These are phyloP conservation scores for Yueomyces sp. DNA, from an alignment of 805 yeast genomes.

Conservation along the genomic window DNA sequence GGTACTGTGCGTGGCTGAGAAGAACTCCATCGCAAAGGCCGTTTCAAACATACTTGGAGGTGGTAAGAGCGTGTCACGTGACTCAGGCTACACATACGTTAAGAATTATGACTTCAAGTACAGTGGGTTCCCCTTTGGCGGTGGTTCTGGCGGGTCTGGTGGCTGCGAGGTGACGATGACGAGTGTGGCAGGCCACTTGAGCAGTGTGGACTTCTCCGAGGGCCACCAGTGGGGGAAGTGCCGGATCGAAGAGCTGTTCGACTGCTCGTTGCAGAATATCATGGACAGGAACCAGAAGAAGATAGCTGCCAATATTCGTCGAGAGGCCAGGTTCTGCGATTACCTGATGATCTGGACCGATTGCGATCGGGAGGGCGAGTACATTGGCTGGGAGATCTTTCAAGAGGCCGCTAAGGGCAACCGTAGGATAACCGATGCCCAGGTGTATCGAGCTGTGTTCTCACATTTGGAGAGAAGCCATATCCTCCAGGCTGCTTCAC, in stretches of 20 bases:
- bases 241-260: slow-evolving; percentile 51
- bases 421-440: slow-evolving; percentile 29
- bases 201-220: slow-evolving; percentile 44
- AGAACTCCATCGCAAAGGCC: slow-evolving; percentile 85
- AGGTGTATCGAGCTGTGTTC: slow-evolving; percentile 65
- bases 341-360: slow-evolving; percentile 92
- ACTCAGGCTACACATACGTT: slow-evolving; percentile 45
- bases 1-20: slow-evolving; percentile 91
- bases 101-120: slow-evolving; percentile 69
- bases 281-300: slow-evolving; percentile 29
- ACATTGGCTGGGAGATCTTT: slow-evolving; percentile 73
- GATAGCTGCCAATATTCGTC: slow-evolving; percentile 52
- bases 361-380: slow-evolving; percentile 95
- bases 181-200: slow-evolving; percentile 79
- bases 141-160: slow-evolving; percentile 5
- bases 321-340: slow-evolving; percentile 48
- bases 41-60: slow-evolving; percentile 62
- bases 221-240: slow-evolving; percentile 52
- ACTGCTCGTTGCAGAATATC: slow-evolving; percentile 46
- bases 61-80: slow-evolving; percentile 37
- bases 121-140: slow-evolving; percentile 37
- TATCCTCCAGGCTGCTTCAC: slow-evolving; percentile 57
- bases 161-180: slow-evolving; percentile 79
- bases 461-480: slow-evolving; percentile 77
- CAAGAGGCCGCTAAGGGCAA: slow-evolving; percentile 45